Percentiles rank a stretch among this genome's conserved stretches.
phyloP scores from a whole-genome alignment of 1,139 yeast genomes.

The Lodderomyces theae region DNA sequence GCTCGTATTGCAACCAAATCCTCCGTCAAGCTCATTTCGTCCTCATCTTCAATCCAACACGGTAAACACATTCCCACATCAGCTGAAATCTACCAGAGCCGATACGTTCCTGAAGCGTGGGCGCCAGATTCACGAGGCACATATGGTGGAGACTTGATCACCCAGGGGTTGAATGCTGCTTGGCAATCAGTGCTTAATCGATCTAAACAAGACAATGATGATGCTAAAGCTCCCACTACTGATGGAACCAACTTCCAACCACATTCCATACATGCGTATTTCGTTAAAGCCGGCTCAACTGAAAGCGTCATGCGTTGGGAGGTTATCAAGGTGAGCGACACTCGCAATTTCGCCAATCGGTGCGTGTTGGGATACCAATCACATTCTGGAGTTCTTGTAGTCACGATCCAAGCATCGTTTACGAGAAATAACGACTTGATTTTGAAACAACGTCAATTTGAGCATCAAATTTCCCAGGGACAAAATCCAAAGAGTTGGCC shows the following conservation, averaged over 20 bases:
- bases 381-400: conserved; percentile 28
- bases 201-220: background rate
- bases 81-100: conserved; percentile 22
- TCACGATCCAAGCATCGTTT: conserved; percentile 34
- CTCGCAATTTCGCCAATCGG: conserved; percentile 37
- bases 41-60: background rate
- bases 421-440: conserved; percentile 26
- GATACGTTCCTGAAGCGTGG: conserved; percentile 35
- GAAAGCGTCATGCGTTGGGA: conserved; percentile 37
- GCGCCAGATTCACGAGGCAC: conserved; percentile 31
- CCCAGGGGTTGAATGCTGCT: conserved; percentile 35
- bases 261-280: conserved; percentile 41
- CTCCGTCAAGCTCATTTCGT: background rate
- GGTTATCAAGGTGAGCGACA: conserved; percentile 30
- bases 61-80: background rate
- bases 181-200: conserved; percentile 26
- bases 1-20: background rate
- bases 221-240: background rate
- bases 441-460: conserved; percentile 14
- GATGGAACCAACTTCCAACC: conserved; percentile 28
- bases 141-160: conserved; percentile 40
- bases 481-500: conserved; percentile 22
- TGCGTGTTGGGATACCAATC: conserved; percentile 35
- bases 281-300: conserved; percentile 36
- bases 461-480: conserved; percentile 10